These are phyloP conservation scores for Colletotrichum simmondsii DNA, from an alignment of 2,329 filamentous ascomycete species.

Conservation along the genomic window DNA sequence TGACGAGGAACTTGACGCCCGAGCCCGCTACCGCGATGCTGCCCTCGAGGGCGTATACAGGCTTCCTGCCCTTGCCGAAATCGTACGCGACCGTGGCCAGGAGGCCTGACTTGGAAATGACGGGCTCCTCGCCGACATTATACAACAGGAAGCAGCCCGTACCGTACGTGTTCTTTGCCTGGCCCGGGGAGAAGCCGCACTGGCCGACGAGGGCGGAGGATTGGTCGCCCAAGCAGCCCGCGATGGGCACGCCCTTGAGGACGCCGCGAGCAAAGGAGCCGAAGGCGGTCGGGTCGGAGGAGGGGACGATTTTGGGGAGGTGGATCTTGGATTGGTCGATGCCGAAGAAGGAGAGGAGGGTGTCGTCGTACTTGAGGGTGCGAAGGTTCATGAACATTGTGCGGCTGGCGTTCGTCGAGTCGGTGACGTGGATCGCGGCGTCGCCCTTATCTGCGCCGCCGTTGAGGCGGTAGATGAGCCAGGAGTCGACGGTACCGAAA, in stretches of 20 bases:
- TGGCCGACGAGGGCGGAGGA: constrained; percentile 88
- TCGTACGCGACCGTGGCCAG: constrained; percentile 90
- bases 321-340: constrained; percentile 75
- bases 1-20: constrained; percentile 78
- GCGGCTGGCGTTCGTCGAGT: constrained; percentile 87
- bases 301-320: constrained; percentile 86
- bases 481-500: constrained; percentile 90
- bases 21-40: constrained; percentile 86
- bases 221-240: constrained; percentile 89
- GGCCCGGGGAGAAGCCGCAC: constrained; percentile 83
- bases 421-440: constrained; percentile 79
- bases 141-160: constrained; percentile 92
- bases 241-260: constrained; percentile 77
- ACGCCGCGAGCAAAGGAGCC: constrained; percentile 73
- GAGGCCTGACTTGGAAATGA: constrained; percentile 85
- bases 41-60: constrained; percentile 85
- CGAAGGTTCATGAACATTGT: constrained; percentile 96
- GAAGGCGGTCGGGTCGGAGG: constrained; percentile 79
- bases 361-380: constrained; percentile 82
- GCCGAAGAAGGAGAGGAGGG: constrained; percentile 81
- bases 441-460: constrained; percentile 70
- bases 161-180: constrained; percentile 92
- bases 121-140: constrained; percentile 86
- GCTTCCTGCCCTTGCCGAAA: constrained; percentile 69
- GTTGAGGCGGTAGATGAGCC: constrained; percentile 88